A percentile compares a stretch with the other conserved stretches of the same genome.
These are phyloP conservation scores for Pachyrhizus erosus DNA, from an alignment of 306 rosid genomes.

Conservation along the genomic window DNA sequence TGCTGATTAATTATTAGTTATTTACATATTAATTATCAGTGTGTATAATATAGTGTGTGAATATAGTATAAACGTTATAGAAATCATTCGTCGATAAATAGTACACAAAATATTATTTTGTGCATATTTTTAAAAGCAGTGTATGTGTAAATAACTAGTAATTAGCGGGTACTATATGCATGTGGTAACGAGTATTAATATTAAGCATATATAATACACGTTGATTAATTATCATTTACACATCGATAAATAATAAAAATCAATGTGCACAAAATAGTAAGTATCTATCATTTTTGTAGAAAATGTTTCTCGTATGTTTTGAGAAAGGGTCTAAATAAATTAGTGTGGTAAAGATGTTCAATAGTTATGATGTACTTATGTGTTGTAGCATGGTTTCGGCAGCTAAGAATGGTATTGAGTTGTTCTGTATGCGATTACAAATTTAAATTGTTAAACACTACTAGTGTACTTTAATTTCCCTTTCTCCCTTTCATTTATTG, in stretches of 20 bases:
- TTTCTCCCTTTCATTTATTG: neutral
- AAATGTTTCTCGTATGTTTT: neutral
- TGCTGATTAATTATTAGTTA: neutral
- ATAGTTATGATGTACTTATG: neutral
- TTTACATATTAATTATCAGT: neutral
- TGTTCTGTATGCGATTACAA: neutral
- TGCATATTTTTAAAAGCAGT: neutral
- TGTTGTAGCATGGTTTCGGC: neutral
- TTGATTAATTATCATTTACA: neutral
- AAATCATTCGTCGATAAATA: neutral
- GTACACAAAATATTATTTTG: neutral
- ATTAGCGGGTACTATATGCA: no score
- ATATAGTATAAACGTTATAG: neutral
- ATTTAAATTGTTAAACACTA: neutral
- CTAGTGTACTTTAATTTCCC: neutral
- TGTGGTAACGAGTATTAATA: neutral
- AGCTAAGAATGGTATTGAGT: neutral
- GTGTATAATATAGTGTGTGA: no score
- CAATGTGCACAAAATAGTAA: neutral
- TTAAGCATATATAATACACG: neutral
- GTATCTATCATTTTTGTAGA: neutral
- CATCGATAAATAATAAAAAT: neutral
- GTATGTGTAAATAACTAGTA: no score
- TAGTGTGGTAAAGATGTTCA: neutral
- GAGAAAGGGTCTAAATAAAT: neutral